Percentiles rank a stretch among this genome's conserved stretches.
Evolutionary conservation across 2,329 filamentous ascomycete genomes (phyloP).

Genomic region (Teratosphaeria pseudoeucalypti): DNA sequence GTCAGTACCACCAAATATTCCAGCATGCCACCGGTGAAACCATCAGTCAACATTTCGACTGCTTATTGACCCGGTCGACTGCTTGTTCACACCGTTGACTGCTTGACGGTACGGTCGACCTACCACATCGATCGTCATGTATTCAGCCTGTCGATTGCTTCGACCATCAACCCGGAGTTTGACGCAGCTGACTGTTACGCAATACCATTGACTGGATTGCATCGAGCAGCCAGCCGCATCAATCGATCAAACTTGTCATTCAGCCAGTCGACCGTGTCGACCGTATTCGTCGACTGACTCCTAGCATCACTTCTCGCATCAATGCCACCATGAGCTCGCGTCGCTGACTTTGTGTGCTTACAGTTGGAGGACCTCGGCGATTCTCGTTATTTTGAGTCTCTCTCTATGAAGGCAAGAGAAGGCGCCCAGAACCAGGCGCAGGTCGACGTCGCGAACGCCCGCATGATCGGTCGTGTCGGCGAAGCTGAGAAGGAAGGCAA

Average conservation of each 20-base stretch:
- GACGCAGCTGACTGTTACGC: too few relatives aligned
- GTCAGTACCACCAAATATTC: background rate
- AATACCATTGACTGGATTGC: too few relatives aligned
- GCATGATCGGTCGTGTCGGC: slow-evolving; percentile 58
- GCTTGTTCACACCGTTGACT: background rate
- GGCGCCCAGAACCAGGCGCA: slow-evolving; percentile 73
- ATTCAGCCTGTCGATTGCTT: too few relatives aligned
- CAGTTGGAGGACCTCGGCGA: slow-evolving; percentile 65
- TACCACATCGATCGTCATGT: too few relatives aligned
- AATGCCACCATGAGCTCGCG: background rate
- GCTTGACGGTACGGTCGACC: background rate
- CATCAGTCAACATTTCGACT: too few relatives aligned
- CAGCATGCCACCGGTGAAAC: too few relatives aligned
- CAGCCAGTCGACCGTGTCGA: too few relatives aligned
- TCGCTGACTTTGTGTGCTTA: background rate
- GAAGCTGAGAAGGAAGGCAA: slow-evolving; percentile 69
- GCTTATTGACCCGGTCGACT: background rate
- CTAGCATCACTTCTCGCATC: background rate
- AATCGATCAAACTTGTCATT: too few relatives aligned
- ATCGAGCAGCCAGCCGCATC: too few relatives aligned
- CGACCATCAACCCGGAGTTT: too few relatives aligned
- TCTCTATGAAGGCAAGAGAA: slow-evolving; percentile 75
- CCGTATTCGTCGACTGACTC: too few relatives aligned
- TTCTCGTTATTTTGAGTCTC: slow-evolving; percentile 72
- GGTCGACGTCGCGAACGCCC: slow-evolving; percentile 48